Conservation (phyloP, 176 grass and related monocot species). For the Cenchrus purpureus region DNA sequence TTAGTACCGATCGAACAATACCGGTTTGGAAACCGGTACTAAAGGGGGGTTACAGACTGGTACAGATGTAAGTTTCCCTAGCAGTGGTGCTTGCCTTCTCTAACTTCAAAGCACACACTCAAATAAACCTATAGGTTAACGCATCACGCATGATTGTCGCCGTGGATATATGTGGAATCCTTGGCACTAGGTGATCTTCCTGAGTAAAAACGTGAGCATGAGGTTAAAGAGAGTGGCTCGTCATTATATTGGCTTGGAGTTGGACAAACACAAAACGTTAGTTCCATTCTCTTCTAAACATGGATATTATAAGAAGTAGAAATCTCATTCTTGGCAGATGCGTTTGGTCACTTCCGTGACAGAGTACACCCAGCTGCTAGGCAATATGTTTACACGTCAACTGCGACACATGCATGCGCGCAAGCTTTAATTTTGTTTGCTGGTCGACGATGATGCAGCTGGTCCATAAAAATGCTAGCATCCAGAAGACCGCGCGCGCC, state of each 20-base stretch:
- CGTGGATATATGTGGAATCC: not conserved
- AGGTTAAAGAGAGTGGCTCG: not conserved
- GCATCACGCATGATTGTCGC: not conserved
- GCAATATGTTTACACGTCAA: not conserved
- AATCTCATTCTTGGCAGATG: not conserved
- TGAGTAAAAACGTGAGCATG: not conserved
- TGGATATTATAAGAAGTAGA: not conserved
- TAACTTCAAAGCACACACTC: not conserved
- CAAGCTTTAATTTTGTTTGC: not conserved
- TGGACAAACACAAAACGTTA: not conserved
- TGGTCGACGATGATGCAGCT: not conserved
- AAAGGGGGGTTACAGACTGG: no score
- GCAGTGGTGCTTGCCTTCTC: not conserved
- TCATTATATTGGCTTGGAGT: not conserved
- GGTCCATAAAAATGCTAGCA: not conserved
- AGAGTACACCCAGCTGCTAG: not conserved
- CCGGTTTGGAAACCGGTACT: no score
- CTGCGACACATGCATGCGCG: not conserved
- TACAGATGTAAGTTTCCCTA: no score
- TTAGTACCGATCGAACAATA: no score
- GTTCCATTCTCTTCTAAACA: not conserved
- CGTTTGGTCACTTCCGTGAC: slow-evolving; percentile 26
- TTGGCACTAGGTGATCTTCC: not conserved
- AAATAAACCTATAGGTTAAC: not conserved
- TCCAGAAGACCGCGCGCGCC: slow-evolving; percentile 20